Evolutionary conservation across 2,329 filamentous ascomycete species (phyloP).

Genomic region (Fusarium sp.): DNA sequence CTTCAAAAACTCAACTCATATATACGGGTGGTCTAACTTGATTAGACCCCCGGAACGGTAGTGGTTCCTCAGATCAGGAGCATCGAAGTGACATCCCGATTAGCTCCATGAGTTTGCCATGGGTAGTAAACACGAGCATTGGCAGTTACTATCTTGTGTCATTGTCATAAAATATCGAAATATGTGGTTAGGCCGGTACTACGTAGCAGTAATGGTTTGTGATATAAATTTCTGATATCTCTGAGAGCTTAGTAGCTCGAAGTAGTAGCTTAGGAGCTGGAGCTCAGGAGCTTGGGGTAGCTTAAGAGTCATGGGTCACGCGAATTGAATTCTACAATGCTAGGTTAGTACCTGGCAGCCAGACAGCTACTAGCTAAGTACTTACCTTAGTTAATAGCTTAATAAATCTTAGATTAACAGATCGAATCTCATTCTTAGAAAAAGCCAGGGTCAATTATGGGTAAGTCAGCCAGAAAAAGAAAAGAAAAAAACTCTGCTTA

Average conservation of each 20-base stretch:
- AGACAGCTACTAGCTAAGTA: too few species aligned
- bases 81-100: conserved; percentile 15
- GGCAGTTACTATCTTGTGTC: background rate
- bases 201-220: background rate
- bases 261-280: background rate
- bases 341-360: too few species aligned
- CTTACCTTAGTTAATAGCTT: too few species aligned
- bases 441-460: background rate
- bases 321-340: too few species aligned
- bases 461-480: background rate
- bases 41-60: conserved; percentile 6
- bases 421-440: background rate
- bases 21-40: conserved; percentile 20
- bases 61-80: conserved; percentile 11
- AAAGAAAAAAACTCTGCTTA: background rate
- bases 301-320: background rate
- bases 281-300: background rate
- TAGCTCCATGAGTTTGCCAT: conserved; percentile 1
- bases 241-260: background rate
- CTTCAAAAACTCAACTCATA: conserved; percentile 3
- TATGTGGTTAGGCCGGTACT: background rate
- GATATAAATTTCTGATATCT: background rate
- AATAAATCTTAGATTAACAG: too few species aligned
- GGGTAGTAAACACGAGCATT: conserved; percentile 13
- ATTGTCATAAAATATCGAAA: background rate